phyloP scores from a whole-genome alignment of 2,329 filamentous ascomycete species.

The Pseudonectria foliicola region DNA sequence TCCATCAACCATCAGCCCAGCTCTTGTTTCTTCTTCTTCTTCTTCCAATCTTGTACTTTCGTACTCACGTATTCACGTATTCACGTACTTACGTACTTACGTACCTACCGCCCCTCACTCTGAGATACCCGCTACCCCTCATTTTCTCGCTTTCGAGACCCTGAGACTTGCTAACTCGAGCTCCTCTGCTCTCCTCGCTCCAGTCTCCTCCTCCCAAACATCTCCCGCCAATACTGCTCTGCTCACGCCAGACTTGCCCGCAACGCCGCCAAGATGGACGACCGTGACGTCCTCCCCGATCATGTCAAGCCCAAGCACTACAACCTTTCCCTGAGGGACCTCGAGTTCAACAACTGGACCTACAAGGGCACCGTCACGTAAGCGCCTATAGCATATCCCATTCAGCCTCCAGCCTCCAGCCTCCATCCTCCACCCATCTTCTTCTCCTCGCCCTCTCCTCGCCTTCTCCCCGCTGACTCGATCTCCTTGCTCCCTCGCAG shows the following conservation, averaged over 20 bases:
- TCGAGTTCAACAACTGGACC: constrained; percentile 67
- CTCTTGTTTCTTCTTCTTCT: too few species aligned
- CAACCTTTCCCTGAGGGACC: constrained; percentile 68
- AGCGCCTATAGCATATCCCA: too few species aligned
- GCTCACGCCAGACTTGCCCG: constrained; percentile 29
- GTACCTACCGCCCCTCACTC: too few species aligned
- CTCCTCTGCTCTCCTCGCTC: constrained; percentile 3
- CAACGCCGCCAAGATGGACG: constrained; percentile 39
- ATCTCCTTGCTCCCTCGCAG: constrained; percentile 29
- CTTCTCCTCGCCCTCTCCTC: too few species aligned
- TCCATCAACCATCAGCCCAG: background rate
- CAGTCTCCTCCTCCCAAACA: constrained; percentile 19
- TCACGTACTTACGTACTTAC: too few species aligned
- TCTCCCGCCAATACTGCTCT: constrained; percentile 27
- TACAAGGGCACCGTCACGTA: constrained; percentile 75
- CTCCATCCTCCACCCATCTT: background rate
- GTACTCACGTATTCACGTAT: too few species aligned
- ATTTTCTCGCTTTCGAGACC: constrained; percentile 10
- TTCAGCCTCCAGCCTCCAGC: background rate
- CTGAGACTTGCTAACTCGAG: constrained; percentile 1
- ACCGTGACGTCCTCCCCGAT: constrained; percentile 56
- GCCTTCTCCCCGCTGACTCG: constrained; percentile 5
- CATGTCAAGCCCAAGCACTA: constrained; percentile 80
- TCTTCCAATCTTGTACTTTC: too few species aligned
- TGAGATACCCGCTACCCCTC: too few species aligned